These are phyloP conservation scores for Acorus gramineus DNA, from an alignment of 106 monocot genomes.

Conservation along the genomic window DNA sequence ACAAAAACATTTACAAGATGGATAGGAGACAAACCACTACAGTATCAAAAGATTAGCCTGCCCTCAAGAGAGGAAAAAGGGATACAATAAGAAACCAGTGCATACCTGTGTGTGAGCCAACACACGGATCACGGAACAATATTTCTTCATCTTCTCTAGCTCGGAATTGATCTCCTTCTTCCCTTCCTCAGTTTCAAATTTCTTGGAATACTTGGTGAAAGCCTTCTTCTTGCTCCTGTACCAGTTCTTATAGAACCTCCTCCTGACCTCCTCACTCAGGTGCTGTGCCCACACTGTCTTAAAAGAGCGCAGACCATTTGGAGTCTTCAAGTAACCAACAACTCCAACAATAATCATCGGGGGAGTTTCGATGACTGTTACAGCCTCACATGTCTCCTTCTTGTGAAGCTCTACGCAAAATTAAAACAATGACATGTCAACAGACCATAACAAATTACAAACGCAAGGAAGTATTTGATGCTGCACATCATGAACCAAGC, in stretches of 20 bases:
- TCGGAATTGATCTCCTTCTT: constrained; percentile 70
- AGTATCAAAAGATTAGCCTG: too few species aligned
- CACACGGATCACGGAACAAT: constrained; percentile 67
- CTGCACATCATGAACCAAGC: too few species aligned
- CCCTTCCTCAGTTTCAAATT: constrained; percentile 67
- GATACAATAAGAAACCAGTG: too few species aligned
- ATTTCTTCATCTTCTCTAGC: constrained; percentile 89
- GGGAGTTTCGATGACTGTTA: constrained; percentile 71
- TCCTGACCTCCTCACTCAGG: constrained; percentile 75
- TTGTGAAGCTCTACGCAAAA: constrained; percentile 59
- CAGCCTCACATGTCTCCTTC: constrained; percentile 94
- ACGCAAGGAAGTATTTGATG: too few species aligned
- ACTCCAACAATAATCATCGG: constrained; percentile 88
- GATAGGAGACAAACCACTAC: too few species aligned
- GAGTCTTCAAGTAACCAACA: constrained; percentile 78
- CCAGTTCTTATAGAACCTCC: constrained; percentile 95
- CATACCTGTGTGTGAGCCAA: constrained; percentile 82
- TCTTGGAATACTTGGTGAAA: constrained; percentile 72
- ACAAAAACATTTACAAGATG: too few species aligned
- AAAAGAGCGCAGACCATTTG: constrained; percentile 70
- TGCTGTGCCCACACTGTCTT: constrained; percentile 87
- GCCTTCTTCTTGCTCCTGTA: constrained; percentile 81
- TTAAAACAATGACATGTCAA: too few species aligned
- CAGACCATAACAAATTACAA: too few species aligned
- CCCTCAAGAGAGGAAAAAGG: too few species aligned